Percentiles rank a stretch among this genome's conserved stretches.
These are phyloP conservation scores for Chondrus crispus DNA, from an alignment of 23 red algal species.

Conservation along the genomic window DNA sequence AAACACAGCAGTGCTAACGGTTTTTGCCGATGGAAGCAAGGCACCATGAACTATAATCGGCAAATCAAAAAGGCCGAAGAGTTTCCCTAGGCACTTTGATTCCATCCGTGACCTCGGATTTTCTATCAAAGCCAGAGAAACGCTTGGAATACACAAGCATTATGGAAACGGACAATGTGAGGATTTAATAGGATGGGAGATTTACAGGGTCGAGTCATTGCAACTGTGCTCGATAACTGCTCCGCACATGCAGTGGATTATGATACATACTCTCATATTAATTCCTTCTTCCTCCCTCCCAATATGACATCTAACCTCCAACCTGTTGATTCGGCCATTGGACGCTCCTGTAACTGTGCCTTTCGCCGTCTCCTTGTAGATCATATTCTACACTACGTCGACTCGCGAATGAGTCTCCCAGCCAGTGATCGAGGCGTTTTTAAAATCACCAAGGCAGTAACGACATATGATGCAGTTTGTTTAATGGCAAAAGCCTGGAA, in stretches of 20 bases:
- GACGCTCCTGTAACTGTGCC: not conserved
- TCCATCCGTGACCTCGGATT: not conserved
- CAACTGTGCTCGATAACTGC: not conserved
- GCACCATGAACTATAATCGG: not conserved
- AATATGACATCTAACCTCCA: not conserved
- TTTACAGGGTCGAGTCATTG: not conserved
- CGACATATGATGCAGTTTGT: not conserved
- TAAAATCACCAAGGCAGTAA: not conserved
- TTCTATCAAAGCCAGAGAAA: not conserved
- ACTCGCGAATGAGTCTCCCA: not conserved
- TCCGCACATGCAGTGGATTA: constrained; percentile 9
- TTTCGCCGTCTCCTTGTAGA: not conserved
- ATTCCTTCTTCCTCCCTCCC: not conserved
- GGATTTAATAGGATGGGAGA: not conserved
- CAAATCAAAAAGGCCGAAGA: not conserved
- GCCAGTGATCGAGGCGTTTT: not conserved
- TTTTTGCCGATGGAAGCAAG: not conserved
- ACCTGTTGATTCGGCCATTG: not conserved
- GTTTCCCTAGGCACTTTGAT: not conserved
- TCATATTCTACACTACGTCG: not conserved
- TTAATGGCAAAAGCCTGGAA: not conserved
- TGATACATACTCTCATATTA: not conserved
- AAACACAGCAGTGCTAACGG: not conserved
- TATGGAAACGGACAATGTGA: not conserved
- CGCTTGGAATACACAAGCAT: not conserved